These are phyloP conservation scores for Helotiales sp. DNA, from an alignment of 2,329 filamentous ascomycete species.

Conservation along the genomic window DNA sequence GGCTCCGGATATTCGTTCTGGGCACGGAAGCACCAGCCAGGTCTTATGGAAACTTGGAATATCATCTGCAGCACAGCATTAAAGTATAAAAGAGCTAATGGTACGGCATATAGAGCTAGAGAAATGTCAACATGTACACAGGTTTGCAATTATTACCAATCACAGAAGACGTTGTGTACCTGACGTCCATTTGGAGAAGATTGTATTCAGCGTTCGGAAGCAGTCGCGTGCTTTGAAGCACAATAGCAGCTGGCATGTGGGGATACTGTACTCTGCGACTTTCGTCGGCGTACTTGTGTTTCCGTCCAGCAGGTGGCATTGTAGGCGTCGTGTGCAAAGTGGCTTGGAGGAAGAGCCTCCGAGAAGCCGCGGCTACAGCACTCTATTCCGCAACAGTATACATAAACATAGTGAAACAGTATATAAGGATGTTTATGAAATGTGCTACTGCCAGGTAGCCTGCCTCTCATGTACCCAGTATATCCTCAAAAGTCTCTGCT, in stretches of 20 bases:
- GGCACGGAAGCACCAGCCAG: not conserved
- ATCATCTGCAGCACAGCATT: not conserved
- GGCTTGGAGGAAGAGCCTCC: not conserved
- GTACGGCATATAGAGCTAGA: not conserved
- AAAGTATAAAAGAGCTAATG: not conserved
- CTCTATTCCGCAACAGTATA: no score
- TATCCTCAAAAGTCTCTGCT: not conserved
- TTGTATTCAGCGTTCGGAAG: no score
- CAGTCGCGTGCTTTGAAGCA: no score
- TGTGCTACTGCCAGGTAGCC: not conserved
- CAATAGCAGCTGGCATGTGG: no score
- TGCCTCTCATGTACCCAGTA: not conserved
- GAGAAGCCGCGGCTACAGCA: no score
- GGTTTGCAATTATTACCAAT: no score
- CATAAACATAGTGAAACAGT: not conserved
- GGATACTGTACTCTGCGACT: not conserved
- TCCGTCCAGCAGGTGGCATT: no score
- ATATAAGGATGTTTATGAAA: not conserved
- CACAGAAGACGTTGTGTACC: no score
- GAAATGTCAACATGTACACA: not conserved
- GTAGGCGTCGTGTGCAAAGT: no score
- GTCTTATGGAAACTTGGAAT: not conserved
- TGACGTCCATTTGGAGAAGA: no score
- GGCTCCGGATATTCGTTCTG: not conserved
- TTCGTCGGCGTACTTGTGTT: no score